Evolutionary conservation across 1,284 basidiomycete species (phyloP).

Genomic region (Tremellales sp.): DNA sequence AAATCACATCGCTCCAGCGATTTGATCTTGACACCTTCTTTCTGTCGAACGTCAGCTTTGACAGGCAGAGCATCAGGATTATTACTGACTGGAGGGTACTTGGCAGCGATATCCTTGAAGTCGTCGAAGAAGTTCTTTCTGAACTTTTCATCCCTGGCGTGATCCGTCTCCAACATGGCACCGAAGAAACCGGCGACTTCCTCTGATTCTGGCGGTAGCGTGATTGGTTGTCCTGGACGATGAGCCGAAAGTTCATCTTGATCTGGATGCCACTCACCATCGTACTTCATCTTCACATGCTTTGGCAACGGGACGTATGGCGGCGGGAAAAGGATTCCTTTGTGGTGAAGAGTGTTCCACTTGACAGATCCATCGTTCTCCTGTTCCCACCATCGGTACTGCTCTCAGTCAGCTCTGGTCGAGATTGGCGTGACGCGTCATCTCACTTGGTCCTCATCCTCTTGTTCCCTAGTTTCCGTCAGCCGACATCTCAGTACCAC

Average conservation of each 20-base stretch:
- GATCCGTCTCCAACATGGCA: constrained; percentile 87
- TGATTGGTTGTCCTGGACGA: constrained; percentile 61
- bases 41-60: constrained; percentile 11
- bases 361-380: constrained; percentile 73
- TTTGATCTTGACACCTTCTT: constrained; percentile 68
- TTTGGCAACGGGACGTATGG: constrained; percentile 83
- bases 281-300: constrained; percentile 90
- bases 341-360: constrained; percentile 91
- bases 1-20: constrained; percentile 86
- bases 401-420: constrained; percentile 1
- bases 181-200: constrained; percentile 98
- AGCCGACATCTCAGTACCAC: too few species aligned
- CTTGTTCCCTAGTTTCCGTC: constrained; percentile 19
- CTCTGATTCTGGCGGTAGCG: constrained; percentile 80
- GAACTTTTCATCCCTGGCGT: constrained; percentile 83
- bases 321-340: constrained; percentile 92
- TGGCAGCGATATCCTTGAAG: constrained; percentile 71
- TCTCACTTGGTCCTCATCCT: constrained; percentile 40
- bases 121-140: constrained; percentile 96
- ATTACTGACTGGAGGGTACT: constrained; percentile 75
- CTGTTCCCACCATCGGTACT: constrained; percentile 64
- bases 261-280: constrained; percentile 57
- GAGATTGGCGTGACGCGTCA: neutral
- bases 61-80: neutral
- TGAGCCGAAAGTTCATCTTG: neutral